Percentiles rank a stretch among this genome's conserved stretches.
phyloP scores from a whole-genome alignment of 1,284 basidiomycete genomes.

The Heliocybe sulcata region DNA sequence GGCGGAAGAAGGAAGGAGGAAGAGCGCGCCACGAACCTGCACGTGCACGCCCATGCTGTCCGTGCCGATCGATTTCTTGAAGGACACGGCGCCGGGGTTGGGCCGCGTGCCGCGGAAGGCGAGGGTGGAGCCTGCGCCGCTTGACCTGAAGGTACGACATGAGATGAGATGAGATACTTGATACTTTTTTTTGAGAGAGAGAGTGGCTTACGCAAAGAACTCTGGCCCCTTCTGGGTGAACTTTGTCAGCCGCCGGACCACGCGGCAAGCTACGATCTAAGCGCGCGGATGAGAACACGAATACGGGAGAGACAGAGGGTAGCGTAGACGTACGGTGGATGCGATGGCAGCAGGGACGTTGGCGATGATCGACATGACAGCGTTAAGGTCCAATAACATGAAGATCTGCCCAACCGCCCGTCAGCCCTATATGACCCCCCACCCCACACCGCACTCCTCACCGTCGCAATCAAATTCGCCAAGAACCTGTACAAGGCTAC shows the following conservation, averaged over 20 bases:
- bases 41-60: slow-evolving; percentile 35
- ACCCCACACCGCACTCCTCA: slow-evolving; percentile 25
- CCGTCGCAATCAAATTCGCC: slow-evolving; percentile 60
- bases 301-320: background rate
- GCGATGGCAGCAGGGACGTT: slow-evolving; percentile 68
- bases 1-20: too few species aligned
- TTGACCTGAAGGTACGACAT: slow-evolving; percentile 15
- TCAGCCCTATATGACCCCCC: too few species aligned
- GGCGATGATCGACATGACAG: slow-evolving; percentile 69
- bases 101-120: slow-evolving; percentile 26
- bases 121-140: slow-evolving; percentile 26
- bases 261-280: slow-evolving; percentile 67
- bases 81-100: slow-evolving; percentile 19
- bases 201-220: slow-evolving; percentile 39
- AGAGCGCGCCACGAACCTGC: slow-evolving; percentile 43
- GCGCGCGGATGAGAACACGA: background rate
- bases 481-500: slow-evolving; percentile 39
- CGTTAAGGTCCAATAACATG: slow-evolving; percentile 64
- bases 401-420: slow-evolving; percentile 45
- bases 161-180: slow-evolving; percentile 1
- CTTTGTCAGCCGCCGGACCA: slow-evolving; percentile 57
- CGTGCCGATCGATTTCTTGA: slow-evolving; percentile 20
- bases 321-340: slow-evolving; percentile 51
- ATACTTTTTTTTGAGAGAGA: slow-evolving; percentile 3
- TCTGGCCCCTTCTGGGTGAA: slow-evolving; percentile 45